These are phyloP conservation scores for Dictyostelium capitatum DNA, from an alignment of 78 protist genomes.

Conservation along the genomic window DNA sequence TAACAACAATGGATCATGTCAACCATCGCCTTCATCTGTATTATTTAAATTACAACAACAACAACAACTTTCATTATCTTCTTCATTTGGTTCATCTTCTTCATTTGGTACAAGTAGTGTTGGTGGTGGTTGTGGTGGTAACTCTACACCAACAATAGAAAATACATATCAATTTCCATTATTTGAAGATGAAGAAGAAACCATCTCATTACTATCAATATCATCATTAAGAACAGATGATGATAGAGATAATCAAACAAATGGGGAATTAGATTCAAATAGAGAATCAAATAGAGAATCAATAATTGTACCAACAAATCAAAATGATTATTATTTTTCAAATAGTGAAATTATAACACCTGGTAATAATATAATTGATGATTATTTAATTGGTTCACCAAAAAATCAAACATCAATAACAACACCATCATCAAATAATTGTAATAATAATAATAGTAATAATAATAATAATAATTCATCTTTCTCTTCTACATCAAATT, in stretches of 20 bases:
- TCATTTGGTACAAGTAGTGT: neutral
- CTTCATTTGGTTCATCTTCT: neutral
- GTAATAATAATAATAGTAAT: neutral
- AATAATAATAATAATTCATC: constrained; percentile 1
- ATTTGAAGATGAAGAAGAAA: constrained; percentile 10
- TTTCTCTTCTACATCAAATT: neutral
- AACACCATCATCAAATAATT: neutral
- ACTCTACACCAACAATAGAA: neutral
- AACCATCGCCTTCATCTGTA: neutral
- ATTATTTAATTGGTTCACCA: neutral
- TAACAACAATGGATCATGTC: neutral
- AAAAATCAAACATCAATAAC: neutral
- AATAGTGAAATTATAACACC: constrained; percentile 7
- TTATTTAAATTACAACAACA: too few species aligned
- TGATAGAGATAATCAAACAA: constrained; percentile 5
- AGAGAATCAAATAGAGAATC: neutral
- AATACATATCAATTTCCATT: neutral
- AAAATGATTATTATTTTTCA: neutral
- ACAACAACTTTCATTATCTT: neutral
- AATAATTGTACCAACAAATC: constrained; percentile 5
- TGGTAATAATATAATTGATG: constrained; percentile 12
- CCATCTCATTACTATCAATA: neutral
- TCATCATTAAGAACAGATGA: neutral
- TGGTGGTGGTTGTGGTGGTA: too few species aligned
- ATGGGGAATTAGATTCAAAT: neutral